phyloP scores from a whole-genome alignment of 768 basidiomycete species.

The Neoboletus subvelutipes region DNA sequence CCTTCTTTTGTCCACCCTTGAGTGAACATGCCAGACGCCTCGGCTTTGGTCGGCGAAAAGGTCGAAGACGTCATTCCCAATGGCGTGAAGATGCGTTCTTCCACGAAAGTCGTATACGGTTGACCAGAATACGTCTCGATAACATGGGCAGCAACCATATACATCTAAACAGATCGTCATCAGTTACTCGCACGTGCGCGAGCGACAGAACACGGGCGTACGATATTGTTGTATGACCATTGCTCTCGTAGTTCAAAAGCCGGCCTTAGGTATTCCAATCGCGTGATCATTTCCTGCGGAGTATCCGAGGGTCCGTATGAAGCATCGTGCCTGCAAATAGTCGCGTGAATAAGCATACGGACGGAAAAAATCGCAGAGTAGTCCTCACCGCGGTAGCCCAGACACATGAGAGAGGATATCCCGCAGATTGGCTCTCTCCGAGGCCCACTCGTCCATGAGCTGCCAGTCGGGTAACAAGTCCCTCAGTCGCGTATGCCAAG shows the following conservation, averaged over 20 bases:
- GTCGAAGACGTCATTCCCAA: slow-evolving; percentile 43
- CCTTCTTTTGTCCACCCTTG: slow-evolving; percentile 36
- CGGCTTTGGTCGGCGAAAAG: slow-evolving; percentile 35
- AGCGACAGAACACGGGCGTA: slow-evolving; percentile 1
- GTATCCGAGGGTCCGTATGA: slow-evolving; percentile 32
- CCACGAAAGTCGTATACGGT: slow-evolving; percentile 40
- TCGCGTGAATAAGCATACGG: not conserved
- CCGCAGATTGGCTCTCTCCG: slow-evolving; percentile 33
- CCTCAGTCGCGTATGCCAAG: slow-evolving; percentile 37
- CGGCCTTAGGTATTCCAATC: slow-evolving; percentile 32
- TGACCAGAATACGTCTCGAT: slow-evolving; percentile 34
- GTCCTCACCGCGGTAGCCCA: slow-evolving; percentile 37
- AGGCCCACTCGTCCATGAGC: slow-evolving; percentile 41
- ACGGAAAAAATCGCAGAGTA: not conserved
- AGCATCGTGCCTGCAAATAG: slow-evolving; percentile 33
- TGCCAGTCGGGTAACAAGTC: slow-evolving; percentile 43
- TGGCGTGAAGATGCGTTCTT: slow-evolving; percentile 40
- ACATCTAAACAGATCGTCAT: slow-evolving; percentile 36
- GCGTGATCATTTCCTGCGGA: slow-evolving; percentile 18
- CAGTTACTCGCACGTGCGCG: not conserved
- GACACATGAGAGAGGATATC: slow-evolving; percentile 43
- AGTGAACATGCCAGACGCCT: slow-evolving; percentile 30
- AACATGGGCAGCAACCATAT: slow-evolving; percentile 34
- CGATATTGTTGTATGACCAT: slow-evolving; percentile 42
- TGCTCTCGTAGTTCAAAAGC: slow-evolving; percentile 37